These are phyloP conservation scores for Pseudozyma hubeiensis DNA, from an alignment of 1,284 basidiomycete genomes.

Conservation along the genomic window DNA sequence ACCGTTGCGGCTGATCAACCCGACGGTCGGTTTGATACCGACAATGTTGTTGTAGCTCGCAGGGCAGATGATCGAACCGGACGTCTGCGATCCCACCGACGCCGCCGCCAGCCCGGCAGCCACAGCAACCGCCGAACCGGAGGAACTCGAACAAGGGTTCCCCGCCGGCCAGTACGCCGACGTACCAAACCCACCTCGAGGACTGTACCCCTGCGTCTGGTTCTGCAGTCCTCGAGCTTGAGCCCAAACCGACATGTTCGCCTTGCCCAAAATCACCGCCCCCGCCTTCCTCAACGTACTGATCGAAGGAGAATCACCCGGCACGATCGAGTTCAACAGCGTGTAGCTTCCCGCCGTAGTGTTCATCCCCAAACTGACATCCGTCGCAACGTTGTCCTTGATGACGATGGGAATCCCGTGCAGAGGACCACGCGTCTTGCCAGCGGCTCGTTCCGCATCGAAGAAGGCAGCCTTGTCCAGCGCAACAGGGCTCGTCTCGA, in stretches of 20 bases:
- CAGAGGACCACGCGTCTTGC: conserved; percentile 73
- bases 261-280: conserved; percentile 75
- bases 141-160: conserved; percentile 77
- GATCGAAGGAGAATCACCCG: conserved; percentile 76
- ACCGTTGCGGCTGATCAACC: conserved; percentile 40
- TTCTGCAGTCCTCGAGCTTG: conserved; percentile 72
- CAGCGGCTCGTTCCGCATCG: conserved; percentile 73
- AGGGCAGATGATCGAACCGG: conserved; percentile 46
- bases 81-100: conserved; percentile 76
- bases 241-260: conserved; percentile 67
- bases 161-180: conserved; percentile 75
- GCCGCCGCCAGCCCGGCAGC: conserved; percentile 76
- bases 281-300: conserved; percentile 76
- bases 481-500: conserved; percentile 77
- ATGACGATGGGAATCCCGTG: conserved; percentile 79
- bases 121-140: conserved; percentile 75
- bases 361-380: conserved; percentile 75
- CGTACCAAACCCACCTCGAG: conserved; percentile 76
- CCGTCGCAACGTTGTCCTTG: conserved; percentile 79
- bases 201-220: conserved; percentile 75
- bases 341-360: conserved; percentile 72
- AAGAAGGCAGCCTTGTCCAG: conserved; percentile 70
- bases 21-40: conserved; percentile 50
- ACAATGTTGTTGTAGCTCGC: conserved; percentile 50
- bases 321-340: conserved; percentile 72